phyloP scores from a whole-genome alignment of 169 alveolate genomes.

The Plasmodium billcollinsi region DNA sequence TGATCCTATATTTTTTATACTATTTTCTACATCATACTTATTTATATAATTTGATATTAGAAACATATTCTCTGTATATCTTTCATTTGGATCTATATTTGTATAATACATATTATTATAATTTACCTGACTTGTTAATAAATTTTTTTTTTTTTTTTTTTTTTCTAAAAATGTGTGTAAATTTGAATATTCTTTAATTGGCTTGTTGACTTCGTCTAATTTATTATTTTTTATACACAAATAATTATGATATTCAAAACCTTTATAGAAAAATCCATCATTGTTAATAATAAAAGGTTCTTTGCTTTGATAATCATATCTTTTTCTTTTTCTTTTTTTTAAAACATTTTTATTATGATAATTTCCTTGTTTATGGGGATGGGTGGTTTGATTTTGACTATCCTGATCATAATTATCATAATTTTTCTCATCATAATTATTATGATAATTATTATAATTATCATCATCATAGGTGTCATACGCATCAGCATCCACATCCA shows the following conservation, averaged over 20 bases:
- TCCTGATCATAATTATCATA: neutral
- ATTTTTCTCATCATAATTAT: neutral
- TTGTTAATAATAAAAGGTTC: constrained; percentile 18
- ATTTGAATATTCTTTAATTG: constrained; percentile 8
- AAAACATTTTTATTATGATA: too few relatives aligned
- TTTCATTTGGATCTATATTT: neutral
- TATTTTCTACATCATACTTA: constrained; percentile 11
- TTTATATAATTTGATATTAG: constrained; percentile 36
- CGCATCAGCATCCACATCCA: too few relatives aligned
- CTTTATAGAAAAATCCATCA: constrained; percentile 10
- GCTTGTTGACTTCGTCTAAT: constrained; percentile 65
- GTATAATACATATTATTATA: neutral
- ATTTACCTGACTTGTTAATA: neutral
- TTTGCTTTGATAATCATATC: neutral
- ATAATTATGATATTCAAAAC: constrained; percentile 27
- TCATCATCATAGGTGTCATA: too few relatives aligned
- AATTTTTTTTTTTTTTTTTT: neutral
- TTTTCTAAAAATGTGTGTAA: neutral
- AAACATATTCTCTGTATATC: neutral
- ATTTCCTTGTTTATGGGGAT: too few relatives aligned
- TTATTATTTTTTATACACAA: constrained; percentile 38
- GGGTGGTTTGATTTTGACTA: too few relatives aligned
- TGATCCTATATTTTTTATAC: constrained; percentile 66
- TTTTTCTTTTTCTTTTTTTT: neutral
- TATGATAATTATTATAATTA: too few relatives aligned